A percentile compares a stretch with the other conserved stretches of the same genome.
Evolutionary conservation across 2,329 filamentous ascomycete genomes (phyloP).

Genomic region (Colletotrichum somersetense): DNA sequence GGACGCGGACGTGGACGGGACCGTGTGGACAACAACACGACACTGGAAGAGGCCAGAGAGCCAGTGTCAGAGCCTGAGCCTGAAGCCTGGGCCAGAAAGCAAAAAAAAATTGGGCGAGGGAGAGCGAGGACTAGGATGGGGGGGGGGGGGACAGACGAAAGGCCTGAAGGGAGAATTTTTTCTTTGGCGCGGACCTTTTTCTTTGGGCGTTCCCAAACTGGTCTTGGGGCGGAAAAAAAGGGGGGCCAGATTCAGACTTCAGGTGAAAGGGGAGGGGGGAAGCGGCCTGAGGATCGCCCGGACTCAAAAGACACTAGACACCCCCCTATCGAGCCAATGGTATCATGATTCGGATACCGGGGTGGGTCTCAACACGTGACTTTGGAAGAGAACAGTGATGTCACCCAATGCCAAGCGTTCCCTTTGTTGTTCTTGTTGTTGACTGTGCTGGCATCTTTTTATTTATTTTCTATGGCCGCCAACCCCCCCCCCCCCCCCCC

Average conservation of each 20-base stretch:
- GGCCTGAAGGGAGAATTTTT: constrained; percentile 41
- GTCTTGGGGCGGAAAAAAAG: constrained; percentile 13
- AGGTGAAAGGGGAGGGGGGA: constrained; percentile 1
- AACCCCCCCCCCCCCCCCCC: too few relatives aligned
- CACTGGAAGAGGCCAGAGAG: constrained; percentile 15
- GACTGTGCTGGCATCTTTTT: neutral
- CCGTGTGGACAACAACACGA: constrained; percentile 19
- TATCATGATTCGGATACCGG: neutral
- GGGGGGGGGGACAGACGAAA: constrained; percentile 40
- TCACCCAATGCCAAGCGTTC: neutral
- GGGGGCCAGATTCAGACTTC: constrained; percentile 12
- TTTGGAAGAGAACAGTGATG: neutral
- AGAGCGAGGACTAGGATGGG: constrained; percentile 23
- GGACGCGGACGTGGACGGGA: constrained; percentile 23
- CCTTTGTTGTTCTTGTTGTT: neutral
- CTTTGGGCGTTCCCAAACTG: constrained; percentile 9
- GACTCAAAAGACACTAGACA: neutral
- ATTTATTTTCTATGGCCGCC: neutral
- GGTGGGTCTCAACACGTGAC: neutral
- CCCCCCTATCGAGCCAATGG: neutral
- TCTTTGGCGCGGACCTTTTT: constrained; percentile 35
- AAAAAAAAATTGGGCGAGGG: constrained; percentile 8
- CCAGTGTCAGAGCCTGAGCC: constrained; percentile 13
- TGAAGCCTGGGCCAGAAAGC: constrained; percentile 14
- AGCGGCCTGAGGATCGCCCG: constrained; percentile 4